A percentile compares a stretch with the other conserved stretches of the same genome.
These are phyloP conservation scores for Takashimella koratensis DNA, from an alignment of 1,284 basidiomycete genomes.

Conservation along the genomic window DNA sequence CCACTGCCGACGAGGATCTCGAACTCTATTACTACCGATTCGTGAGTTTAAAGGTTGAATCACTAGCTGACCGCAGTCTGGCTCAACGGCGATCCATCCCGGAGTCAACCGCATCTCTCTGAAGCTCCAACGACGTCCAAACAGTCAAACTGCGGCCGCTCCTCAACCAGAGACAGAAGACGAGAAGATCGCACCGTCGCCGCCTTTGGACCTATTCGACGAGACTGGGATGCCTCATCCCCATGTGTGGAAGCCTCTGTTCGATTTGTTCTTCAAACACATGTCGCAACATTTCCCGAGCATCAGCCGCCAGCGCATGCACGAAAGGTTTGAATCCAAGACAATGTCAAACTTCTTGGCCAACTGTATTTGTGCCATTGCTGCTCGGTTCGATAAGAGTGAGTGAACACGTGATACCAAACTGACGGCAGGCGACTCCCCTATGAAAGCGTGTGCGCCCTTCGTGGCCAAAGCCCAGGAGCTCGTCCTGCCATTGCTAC, in stretches of 20 bases:
- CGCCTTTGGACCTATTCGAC: slow-evolving; percentile 42
- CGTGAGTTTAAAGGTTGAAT: slow-evolving; percentile 24
- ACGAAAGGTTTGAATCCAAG: slow-evolving; percentile 46
- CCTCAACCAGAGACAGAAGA: slow-evolving; percentile 27
- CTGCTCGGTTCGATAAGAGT: slow-evolving; percentile 36
- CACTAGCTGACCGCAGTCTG: slow-evolving; percentile 30
- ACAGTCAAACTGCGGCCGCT: slow-evolving; percentile 23
- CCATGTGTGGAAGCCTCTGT: slow-evolving; percentile 43
- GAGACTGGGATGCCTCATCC: slow-evolving; percentile 44
- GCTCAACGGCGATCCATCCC: slow-evolving; percentile 45
- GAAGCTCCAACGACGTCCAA: slow-evolving; percentile 44
- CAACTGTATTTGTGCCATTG: slow-evolving; percentile 42
- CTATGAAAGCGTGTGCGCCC: slow-evolving; percentile 41
- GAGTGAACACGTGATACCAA: slow-evolving; percentile 3
- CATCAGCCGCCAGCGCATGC: slow-evolving; percentile 42
- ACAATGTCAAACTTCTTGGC: slow-evolving; percentile 52
- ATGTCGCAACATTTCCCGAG: slow-evolving; percentile 50
- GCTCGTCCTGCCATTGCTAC: slow-evolving; percentile 48
- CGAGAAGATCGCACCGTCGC: slow-evolving; percentile 11
- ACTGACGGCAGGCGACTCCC: slow-evolving; percentile 12
- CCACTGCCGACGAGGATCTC: slow-evolving; percentile 43
- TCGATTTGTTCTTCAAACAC: slow-evolving; percentile 48
- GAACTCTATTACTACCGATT: slow-evolving; percentile 51
- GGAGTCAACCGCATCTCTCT: slow-evolving; percentile 51
- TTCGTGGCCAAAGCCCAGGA: slow-evolving; percentile 53